phyloP scores from a whole-genome alignment of 352 stramenopile genomes.

The Phytophthora lateralis region DNA sequence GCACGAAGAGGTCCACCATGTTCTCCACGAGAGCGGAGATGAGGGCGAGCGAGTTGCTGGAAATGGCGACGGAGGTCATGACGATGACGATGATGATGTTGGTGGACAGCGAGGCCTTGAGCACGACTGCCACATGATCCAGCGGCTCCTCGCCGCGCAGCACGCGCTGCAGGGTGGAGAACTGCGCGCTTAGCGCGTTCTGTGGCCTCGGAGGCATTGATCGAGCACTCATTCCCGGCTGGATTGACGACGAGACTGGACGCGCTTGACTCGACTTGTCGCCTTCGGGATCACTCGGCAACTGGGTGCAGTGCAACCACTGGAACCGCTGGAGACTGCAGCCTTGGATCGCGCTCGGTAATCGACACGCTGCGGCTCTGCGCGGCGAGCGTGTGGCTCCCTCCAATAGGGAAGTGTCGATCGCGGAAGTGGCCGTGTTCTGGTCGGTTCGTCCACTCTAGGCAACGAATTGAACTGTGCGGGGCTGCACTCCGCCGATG shows the following conservation, averaged over 20 bases:
- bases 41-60: conserved; percentile 88
- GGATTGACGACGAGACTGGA: conserved; percentile 2
- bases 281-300: conserved; percentile 5
- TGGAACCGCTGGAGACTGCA: conserved; percentile 9
- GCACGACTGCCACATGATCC: conserved; percentile 59
- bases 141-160: conserved; percentile 42
- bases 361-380: conserved; percentile 7
- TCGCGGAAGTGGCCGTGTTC: conserved; percentile 8
- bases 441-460: conserved; percentile 19
- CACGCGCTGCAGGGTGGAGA: conserved; percentile 17
- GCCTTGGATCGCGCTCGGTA: conserved; percentile 4
- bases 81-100: conserved; percentile 74
- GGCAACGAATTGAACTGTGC: conserved; percentile 13
- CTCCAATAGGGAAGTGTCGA: conserved; percentile 14
- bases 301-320: conserved; percentile 7
- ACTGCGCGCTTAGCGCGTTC: conserved; percentile 7
- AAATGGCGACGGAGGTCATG: conserved; percentile 72
- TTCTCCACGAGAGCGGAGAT: conserved; percentile 92
- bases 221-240: conserved; percentile 18
- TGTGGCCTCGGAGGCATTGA: conserved; percentile 7
- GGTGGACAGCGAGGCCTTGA: conserved; percentile 61
- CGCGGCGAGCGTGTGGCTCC: conserved; percentile 6
- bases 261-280: conserved; percentile 5
- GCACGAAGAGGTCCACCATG: conserved; percentile 92
- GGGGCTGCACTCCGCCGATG: conserved; percentile 4